Percentiles rank a stretch among this genome's conserved stretches.
Conservation (phyloP, 2,329 filamentous ascomycete genomes). For the Emmonsia crescens region DNA sequence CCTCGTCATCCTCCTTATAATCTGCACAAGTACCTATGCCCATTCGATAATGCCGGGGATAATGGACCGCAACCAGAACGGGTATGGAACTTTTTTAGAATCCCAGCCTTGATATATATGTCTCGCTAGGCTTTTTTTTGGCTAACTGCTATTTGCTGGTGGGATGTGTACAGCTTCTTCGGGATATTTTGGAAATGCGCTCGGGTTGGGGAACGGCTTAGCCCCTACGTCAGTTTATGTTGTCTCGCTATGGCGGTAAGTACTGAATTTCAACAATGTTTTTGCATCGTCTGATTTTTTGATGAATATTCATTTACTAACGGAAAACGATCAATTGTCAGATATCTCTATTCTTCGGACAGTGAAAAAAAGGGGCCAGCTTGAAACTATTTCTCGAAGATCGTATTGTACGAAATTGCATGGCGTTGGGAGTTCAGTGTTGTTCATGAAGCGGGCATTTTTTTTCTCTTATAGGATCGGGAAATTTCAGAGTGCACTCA, state of each 20-base stretch:
- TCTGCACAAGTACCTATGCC: slow-evolving; percentile 90
- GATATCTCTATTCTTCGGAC: slow-evolving; percentile 15
- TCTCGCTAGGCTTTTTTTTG: background rate
- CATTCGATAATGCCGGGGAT: slow-evolving; percentile 82
- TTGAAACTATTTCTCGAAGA: background rate
- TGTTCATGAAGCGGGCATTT: background rate
- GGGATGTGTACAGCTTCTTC: slow-evolving; percentile 45
- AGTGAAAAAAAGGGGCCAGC: slow-evolving; percentile 8
- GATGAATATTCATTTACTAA: background rate
- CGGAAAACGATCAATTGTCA: background rate
- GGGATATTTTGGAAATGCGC: slow-evolving; percentile 96
- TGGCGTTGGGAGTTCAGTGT: slow-evolving; percentile 4
- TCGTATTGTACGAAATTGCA: background rate
- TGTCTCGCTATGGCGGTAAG: slow-evolving; percentile 88
- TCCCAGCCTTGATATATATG: background rate
- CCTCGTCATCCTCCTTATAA: slow-evolving; percentile 84
- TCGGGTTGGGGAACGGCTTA: slow-evolving; percentile 80
- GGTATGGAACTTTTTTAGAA: slow-evolving; percentile 43
- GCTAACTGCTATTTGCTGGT: slow-evolving; percentile 6
- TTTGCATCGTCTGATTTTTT: background rate
- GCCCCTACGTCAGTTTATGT: slow-evolving; percentile 89
- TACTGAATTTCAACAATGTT: slow-evolving; percentile 9
- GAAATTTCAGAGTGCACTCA: background rate
- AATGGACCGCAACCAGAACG: slow-evolving; percentile 86
- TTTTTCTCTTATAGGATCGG: background rate